Percentiles rank a stretch among this genome's conserved stretches.
These are phyloP conservation scores for Gastroboletus turbinatus DNA, from an alignment of 1,284 basidiomycete species.

Conservation along the genomic window DNA sequence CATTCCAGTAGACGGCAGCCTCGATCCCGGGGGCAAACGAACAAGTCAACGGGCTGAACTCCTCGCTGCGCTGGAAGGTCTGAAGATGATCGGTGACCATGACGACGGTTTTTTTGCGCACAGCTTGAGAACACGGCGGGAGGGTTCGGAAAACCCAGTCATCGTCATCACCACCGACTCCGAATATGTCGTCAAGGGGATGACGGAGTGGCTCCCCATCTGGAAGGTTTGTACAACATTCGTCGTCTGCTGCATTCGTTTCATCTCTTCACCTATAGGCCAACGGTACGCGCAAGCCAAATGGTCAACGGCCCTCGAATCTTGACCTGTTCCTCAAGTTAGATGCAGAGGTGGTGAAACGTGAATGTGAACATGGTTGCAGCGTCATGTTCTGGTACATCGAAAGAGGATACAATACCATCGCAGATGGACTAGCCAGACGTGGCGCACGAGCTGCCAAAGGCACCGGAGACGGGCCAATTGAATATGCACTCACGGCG, in stretches of 20 bases:
- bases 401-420: slow-evolving; percentile 6
- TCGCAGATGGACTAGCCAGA: slow-evolving; percentile 17
- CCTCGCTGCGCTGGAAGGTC: slow-evolving; percentile 26
- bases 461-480: not conserved
- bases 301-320: not conserved
- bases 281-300: not conserved
- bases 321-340: not conserved
- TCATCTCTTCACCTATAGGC: not conserved
- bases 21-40: slow-evolving; percentile 23
- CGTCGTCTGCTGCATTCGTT: not conserved
- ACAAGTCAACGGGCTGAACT: slow-evolving; percentile 39
- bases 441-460: not conserved
- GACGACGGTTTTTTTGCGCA: not conserved
- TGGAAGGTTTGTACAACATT: slow-evolving; percentile 30
- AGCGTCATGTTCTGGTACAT: slow-evolving; percentile 15
- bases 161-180: slow-evolving; percentile 34
- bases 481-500: not conserved
- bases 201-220: slow-evolving; percentile 34
- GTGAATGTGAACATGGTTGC: slow-evolving; percentile 4
- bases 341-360: not conserved
- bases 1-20: slow-evolving; percentile 21
- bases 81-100: not conserved
- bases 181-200: slow-evolving; percentile 37
- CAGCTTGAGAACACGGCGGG: not conserved
- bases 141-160: not conserved